phyloP scores from a whole-genome alignment of 1,284 basidiomycete species.

The Sanghuangporus weigelae region DNA sequence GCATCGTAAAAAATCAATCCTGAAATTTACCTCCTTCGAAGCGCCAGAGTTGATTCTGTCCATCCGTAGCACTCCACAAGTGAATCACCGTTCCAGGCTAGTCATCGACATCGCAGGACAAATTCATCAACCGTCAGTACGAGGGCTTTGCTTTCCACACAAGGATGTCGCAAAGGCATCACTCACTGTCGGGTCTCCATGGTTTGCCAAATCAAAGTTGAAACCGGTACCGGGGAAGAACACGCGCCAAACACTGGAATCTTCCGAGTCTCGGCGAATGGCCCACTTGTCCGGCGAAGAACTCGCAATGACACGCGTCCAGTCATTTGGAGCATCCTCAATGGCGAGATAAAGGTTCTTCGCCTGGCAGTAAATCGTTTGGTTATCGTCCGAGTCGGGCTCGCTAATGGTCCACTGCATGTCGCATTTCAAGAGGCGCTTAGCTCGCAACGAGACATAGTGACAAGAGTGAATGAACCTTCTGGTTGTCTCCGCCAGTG shows the following conservation, averaged over 20 bases:
- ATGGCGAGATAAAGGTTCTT: slow-evolving; percentile 28
- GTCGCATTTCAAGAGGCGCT: too few species aligned
- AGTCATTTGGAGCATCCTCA: slow-evolving; percentile 22
- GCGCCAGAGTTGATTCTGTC: slow-evolving; percentile 13
- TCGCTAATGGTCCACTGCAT: slow-evolving; percentile 29
- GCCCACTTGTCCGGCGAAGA: slow-evolving; percentile 9
- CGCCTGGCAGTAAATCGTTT: slow-evolving; percentile 26
- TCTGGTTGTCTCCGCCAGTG: slow-evolving; percentile 15
- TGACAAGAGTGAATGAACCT: slow-evolving; percentile 8
- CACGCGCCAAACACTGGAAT: slow-evolving; percentile 10
- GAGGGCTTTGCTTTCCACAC: too few species aligned
- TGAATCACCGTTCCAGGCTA: slow-evolving; percentile 13
- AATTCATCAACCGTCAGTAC: neutral
- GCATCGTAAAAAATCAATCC: too few species aligned
- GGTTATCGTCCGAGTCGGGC: slow-evolving; percentile 27
- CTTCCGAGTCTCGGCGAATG: slow-evolving; percentile 5
- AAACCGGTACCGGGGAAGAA: slow-evolving; percentile 14
- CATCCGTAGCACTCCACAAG: slow-evolving; percentile 10
- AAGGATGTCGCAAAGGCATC: neutral
- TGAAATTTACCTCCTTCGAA: neutral
- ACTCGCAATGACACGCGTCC: slow-evolving; percentile 23
- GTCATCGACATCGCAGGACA: neutral
- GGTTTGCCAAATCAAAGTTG: slow-evolving; percentile 14
- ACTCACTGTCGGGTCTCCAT: slow-evolving; percentile 12
- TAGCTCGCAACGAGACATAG: neutral